Conservation (phyloP, 169 alveolate species). For the Blepharisma undulans region DNA sequence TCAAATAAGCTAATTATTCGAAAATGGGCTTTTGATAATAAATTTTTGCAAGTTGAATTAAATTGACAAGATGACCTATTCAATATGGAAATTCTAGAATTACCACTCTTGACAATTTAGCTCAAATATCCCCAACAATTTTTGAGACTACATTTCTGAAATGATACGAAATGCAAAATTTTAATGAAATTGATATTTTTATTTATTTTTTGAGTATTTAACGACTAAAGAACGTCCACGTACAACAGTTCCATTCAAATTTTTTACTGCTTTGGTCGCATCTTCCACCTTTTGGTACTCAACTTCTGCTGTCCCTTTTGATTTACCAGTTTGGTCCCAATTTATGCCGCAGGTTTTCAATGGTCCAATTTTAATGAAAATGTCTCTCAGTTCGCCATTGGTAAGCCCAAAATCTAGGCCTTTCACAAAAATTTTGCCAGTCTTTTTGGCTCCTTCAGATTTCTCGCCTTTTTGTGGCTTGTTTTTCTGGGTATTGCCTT, state of each 20-base stretch:
- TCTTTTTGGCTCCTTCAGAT: not conserved
- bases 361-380: constrained; percentile 53
- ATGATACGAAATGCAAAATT: not conserved
- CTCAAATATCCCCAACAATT: not conserved
- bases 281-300: constrained; percentile 45
- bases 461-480: not conserved
- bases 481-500: not conserved
- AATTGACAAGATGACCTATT: not conserved
- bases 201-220: not conserved
- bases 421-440: not conserved
- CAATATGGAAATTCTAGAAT: not conserved
- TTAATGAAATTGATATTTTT: not conserved
- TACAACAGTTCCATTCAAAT: not conserved
- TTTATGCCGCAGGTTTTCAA: constrained; percentile 55
- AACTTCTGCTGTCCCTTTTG: constrained; percentile 63
- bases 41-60: not conserved
- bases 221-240: not conserved
- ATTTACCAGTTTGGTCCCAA: constrained; percentile 57
- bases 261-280: constrained; percentile 38
- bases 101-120: not conserved
- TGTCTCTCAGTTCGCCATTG: constrained; percentile 45
- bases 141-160: not conserved
- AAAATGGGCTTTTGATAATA: not conserved
- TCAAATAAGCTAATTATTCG: not conserved
- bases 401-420: not conserved